Evolutionary conservation across 768 basidiomycete genomes (phyloP), one percentile per base, ranked within the genome.

Genomic region (Sutorius australiensis): DNA sequence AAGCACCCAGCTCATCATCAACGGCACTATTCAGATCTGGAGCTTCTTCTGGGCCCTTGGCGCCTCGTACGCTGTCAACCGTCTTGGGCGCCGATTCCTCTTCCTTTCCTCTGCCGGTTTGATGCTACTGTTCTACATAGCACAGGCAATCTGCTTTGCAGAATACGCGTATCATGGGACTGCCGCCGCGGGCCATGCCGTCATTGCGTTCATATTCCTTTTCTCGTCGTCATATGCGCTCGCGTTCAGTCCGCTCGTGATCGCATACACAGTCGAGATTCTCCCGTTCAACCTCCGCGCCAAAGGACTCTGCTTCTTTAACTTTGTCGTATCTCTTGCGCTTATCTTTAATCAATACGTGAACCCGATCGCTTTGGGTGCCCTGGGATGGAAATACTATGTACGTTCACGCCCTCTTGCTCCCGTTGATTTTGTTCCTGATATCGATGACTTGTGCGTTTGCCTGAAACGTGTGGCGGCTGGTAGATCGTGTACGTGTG

Each of bases 331-430:
- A 28, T 83, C 80, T 61, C 72, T 86, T 34, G 80, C 85, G 2
- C 73, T 87, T 27, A 84, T 88, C 3, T 86, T 92, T 69, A 92
- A 87, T 67, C 90, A 91, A 71, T 90, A 92, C 64, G 82, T 86
- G 67, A 92, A 92, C 59, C 87, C 89, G 7, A 81, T 84, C 73
- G 89, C 89, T 1, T 71, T 92, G 21, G 70, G 74, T 5, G 64
- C 65, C 0, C 58, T 82, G 6, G 72, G 72, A 9, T 82, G 81
- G 81, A 75, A 76, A 71, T 82, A 82, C 52, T 70, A 53, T 38
- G 57, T 60, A 30, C n/a, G 57, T 58, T 14, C 3, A 3, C 1
- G 24, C 24, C 24, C 30, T 10, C 34, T 14, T 17, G 11, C 24
- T 34, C 11, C 10, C 7, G 3, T 27, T 3, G 33, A 21, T 19